Base-by-base conservation (phyloP, 208 protist genomes). In the Crithidia brevicula region DNA sequence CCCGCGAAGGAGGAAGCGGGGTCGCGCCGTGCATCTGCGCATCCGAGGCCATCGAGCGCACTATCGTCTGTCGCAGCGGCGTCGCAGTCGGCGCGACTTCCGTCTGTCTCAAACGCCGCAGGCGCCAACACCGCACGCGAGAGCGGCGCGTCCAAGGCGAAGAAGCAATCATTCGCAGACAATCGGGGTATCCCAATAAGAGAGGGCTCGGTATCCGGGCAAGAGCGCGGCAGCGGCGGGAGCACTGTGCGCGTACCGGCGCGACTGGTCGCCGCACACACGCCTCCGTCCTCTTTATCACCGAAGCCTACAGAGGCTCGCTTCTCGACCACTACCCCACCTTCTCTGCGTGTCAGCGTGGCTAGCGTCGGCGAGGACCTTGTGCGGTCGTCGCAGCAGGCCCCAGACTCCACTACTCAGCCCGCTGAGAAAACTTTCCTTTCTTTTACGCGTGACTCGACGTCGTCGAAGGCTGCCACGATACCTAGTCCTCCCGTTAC, bases 161-260 rank as follows among this genome's bases (percentile, higher is more conserved):
- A 36, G 49, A 57, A n/a, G n/a, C n/a, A n/a, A n/a, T n/a, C n/a
- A n/a, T n/a, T n/a, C n/a, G n/a, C n/a, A n/a, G n/a, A n/a, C n/a
- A n/a, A n/a, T n/a, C n/a, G n/a, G n/a, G n/a, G n/a, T n/a, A n/a
- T n/a, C n/a, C n/a, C n/a, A n/a, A n/a, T n/a, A n/a, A n/a, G n/a
- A n/a, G n/a, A n/a, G n/a, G n/a, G n/a, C n/a, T n/a, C n/a, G n/a
- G n/a, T n/a, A n/a, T n/a, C n/a, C n/a, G n/a, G n/a, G n/a, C n/a
- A n/a, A n/a, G n/a, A n/a, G n/a, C n/a, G n/a, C n/a, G n/a, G n/a
- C n/a, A n/a, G n/a, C n/a, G n/a, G n/a, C n/a, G n/a, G n/a, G n/a
- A n/a, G n/a, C n/a, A n/a, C n/a, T n/a, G n/a, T n/a, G 40, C 56
- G 56, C 42, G 40, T 50, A 15, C 11, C 56, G n/a, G 56, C 56